Evolutionary conservation across 148 eudicot genomes (phyloP), one percentile per base, ranked within the genome.

Genomic region (Camellia japonica): DNA sequence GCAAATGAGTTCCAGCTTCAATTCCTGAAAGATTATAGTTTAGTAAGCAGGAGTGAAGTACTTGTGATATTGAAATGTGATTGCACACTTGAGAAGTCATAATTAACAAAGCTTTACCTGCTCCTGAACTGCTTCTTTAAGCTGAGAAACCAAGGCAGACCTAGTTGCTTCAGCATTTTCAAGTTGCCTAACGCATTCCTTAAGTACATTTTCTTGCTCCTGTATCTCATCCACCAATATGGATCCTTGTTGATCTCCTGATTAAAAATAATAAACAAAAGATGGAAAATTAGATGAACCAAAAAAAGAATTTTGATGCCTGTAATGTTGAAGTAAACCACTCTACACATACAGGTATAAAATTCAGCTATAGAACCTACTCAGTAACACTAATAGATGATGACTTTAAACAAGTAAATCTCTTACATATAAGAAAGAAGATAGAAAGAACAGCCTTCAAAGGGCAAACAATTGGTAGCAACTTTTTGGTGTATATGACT

Each of bases 91-190:
- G 63, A 61, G 49, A 81, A 38, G 3, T 65, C 43, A 64, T 58
- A 18, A 71, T 14, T 54, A 30, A 65, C 12, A 75, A 65, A 74
- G 71, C 20, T 81, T 77, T 88, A 96, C 99, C 86, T 96, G 97
- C 78, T 93, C 98, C 71, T 83, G 84, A 80, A 93, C 87, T 73
- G 98, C 99, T 73, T 90, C 97, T 83, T 84, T 91, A 74, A 96
- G 92, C 85, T 90, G 87, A 75, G 91, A 90, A 83, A 88, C 87
- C 86, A 96, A 82, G 52, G 88, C 77, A 59, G 59, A 82, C 84
- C 98, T 87, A 63, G 86, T 83, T 78, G 89, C 84, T 87, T 91
- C 95, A 87, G 90, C 88, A 85, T 87, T 83, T 83, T 91, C 93
- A 81, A 96, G 93, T 84, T 96, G 93, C 51, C 43, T 79, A 78